Base-by-base conservation (phyloP, 148 eudicot genomes). In the Chenopodium berlandieri region DNA sequence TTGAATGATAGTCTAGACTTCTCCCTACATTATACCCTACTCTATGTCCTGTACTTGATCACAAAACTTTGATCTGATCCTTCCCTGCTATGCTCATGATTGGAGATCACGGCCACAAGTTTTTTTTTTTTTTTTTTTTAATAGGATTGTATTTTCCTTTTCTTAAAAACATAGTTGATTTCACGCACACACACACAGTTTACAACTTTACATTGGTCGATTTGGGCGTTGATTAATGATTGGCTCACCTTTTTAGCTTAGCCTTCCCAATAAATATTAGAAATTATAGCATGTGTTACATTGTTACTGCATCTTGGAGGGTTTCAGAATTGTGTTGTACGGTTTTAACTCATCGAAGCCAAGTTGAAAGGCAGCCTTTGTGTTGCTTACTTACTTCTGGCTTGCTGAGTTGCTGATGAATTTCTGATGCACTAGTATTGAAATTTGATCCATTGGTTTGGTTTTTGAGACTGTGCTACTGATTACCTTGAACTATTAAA, bases 1-100 rank as follows among this genome's bases (percentile, higher is more conserved):
- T 92, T 92, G 98, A 90, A 86, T 91, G 91, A 32, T 77, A 86
- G 91, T 80, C 85, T 94, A 91, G 98, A 89, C 84, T 91, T 92
- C 90, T 88, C 94, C 94, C 97, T 22, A 90, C 91, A 94, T 54
- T 32, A 6, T 17, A 17, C 48, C 50, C 83, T 67, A 20, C 81
- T 78, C 64, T 85, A 56, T 76, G 82, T 89, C 86, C 90, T 85
- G 95, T 88, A 75, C 71, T 83, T 92, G 86, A 84, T 84, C 84
- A 87, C 89, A 86, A 77, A 87, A 72, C 68, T 86, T 84, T 66
- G 31, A 72, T 50, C 95, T 92, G 95, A 92, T 92, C 95, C 90
- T 80, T 86, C 82, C 82, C 85, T 64, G 31, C 30, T 68, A 27
- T 20, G 20, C 23, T 52, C 78, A 25, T 50, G 22, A 40, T 30